phyloP scores from a whole-genome alignment of 164 flowering plant species.

The Akebia trifoliata region DNA sequence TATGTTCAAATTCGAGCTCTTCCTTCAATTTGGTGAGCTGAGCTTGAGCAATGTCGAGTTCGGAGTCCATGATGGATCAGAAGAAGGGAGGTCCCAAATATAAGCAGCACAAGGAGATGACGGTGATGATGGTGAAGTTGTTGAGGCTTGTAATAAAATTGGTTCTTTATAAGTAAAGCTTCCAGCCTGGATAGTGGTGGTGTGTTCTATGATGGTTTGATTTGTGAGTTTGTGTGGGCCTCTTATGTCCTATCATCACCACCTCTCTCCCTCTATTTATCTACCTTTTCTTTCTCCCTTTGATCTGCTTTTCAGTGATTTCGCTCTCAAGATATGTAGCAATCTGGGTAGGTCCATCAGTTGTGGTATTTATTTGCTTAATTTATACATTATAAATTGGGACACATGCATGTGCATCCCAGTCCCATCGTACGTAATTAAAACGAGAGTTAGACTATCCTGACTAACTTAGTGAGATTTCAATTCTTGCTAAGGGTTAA shows the following conservation, averaged over 20 bases:
- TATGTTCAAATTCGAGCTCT: slow-evolving; percentile 48
- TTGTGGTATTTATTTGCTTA: too few relatives aligned
- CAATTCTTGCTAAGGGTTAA: too few relatives aligned
- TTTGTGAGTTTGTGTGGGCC: slow-evolving; percentile 23
- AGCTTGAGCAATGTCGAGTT: slow-evolving; percentile 39
- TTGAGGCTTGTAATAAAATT: slow-evolving; percentile 39
- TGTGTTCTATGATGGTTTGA: slow-evolving; percentile 19
- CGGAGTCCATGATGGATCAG: slow-evolving; percentile 43
- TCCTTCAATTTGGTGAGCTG: slow-evolving; percentile 48
- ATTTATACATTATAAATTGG: too few relatives aligned
- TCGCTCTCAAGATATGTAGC: too few relatives aligned
- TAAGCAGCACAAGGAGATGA: slow-evolving; percentile 33
- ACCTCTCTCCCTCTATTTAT: slow-evolving; percentile 18
- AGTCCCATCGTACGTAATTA: too few relatives aligned
- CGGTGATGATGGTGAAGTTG: slow-evolving; percentile 12
- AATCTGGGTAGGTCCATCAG: too few relatives aligned
- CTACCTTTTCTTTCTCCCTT: not conserved
- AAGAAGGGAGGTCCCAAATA: slow-evolving; percentile 52
- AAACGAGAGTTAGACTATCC: too few relatives aligned
- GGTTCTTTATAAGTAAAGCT: slow-evolving; percentile 68
- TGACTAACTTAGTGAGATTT: too few relatives aligned
- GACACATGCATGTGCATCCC: too few relatives aligned
- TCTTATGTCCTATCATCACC: slow-evolving; percentile 32
- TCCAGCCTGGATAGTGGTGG: slow-evolving; percentile 54
- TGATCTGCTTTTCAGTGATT: too few relatives aligned